phyloP scores from a whole-genome alignment of 768 basidiomycete genomes.

The Pisolithus microcarpus region DNA sequence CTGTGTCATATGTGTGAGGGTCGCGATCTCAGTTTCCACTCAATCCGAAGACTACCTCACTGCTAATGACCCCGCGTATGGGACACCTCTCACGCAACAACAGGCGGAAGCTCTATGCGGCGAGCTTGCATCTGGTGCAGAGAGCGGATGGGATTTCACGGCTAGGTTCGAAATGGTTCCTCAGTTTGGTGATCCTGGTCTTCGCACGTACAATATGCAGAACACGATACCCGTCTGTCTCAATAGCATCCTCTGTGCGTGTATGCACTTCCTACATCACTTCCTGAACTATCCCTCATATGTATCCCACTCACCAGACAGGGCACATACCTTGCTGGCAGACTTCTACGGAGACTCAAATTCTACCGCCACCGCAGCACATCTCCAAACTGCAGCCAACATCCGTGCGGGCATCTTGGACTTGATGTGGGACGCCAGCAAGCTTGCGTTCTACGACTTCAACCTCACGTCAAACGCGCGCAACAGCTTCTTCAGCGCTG shows the following conservation, averaged over 20 bases:
- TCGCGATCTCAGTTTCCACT: constrained; percentile 8
- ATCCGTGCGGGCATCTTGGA: constrained; percentile 73
- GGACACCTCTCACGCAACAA: constrained; percentile 50
- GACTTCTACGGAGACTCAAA: constrained; percentile 50
- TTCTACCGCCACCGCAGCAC: constrained; percentile 36
- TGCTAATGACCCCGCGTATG: constrained; percentile 55
- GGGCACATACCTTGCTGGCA: constrained; percentile 54
- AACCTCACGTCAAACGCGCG: constrained; percentile 63
- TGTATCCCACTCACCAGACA: constrained; percentile 37
- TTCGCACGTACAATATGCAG: constrained; percentile 66
- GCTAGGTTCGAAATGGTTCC: constrained; percentile 35
- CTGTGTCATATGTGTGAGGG: background rate
- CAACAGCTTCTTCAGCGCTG: constrained; percentile 59
- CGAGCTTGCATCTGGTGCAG: constrained; percentile 84
- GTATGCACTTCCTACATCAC: constrained; percentile 21
- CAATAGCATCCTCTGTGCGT: constrained; percentile 74
- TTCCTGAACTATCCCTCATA: constrained; percentile 1
- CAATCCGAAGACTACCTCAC: constrained; percentile 61
- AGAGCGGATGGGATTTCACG: constrained; percentile 51
- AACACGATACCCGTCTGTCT: constrained; percentile 68
- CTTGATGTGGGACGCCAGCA: constrained; percentile 74
- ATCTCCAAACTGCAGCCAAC: constrained; percentile 49
- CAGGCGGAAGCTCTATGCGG: constrained; percentile 65
- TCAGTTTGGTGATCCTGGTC: constrained; percentile 40
- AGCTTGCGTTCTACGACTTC: constrained; percentile 90